Percentiles rank a stretch among this genome's conserved stretches.
Conservation (phyloP, 2,329 filamentous ascomycete species). For the Aspergillus melleus region DNA sequence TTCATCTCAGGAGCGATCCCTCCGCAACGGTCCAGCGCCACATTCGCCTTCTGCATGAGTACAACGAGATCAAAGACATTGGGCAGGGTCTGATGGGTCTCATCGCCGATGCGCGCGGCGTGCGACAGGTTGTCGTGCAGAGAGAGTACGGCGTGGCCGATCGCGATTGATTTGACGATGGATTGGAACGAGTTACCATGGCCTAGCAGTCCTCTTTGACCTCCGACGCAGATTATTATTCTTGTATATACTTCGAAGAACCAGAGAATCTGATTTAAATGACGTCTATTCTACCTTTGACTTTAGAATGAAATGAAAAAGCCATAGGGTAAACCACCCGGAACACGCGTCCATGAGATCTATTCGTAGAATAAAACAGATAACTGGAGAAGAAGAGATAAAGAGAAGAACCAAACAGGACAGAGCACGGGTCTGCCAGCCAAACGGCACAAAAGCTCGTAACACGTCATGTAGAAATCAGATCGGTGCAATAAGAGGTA, state of each 20-base stretch:
- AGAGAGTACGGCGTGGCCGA: conserved; percentile 41
- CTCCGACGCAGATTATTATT: no score
- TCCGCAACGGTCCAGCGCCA: conserved; percentile 60
- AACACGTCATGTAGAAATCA: background rate
- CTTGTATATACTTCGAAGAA: no score
- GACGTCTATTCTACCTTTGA: background rate
- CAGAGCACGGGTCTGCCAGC: background rate
- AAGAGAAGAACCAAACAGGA: no score
- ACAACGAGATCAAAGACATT: conserved; percentile 71
- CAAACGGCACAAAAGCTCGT: background rate
- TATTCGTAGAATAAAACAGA: background rate
- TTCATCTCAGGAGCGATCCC: conserved; percentile 38
- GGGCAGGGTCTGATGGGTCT: conserved; percentile 66
- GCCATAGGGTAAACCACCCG: background rate
- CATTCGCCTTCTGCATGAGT: conserved; percentile 65
- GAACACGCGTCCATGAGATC: background rate
- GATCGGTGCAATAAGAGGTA: background rate
- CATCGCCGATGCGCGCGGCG: conserved; percentile 64
- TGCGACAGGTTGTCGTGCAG: conserved; percentile 49
- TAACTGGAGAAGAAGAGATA: background rate
- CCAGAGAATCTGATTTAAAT: no score
- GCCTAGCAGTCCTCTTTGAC: no score
- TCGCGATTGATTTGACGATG: conserved; percentile 31
- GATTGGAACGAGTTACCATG: no score
- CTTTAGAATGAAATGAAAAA: background rate